Percentiles rank a stretch among this genome's conserved stretches.
These are phyloP conservation scores for Hondaea fermentalgiana DNA, from an alignment of 108 stramenopile genomes.

Conservation along the genomic window DNA sequence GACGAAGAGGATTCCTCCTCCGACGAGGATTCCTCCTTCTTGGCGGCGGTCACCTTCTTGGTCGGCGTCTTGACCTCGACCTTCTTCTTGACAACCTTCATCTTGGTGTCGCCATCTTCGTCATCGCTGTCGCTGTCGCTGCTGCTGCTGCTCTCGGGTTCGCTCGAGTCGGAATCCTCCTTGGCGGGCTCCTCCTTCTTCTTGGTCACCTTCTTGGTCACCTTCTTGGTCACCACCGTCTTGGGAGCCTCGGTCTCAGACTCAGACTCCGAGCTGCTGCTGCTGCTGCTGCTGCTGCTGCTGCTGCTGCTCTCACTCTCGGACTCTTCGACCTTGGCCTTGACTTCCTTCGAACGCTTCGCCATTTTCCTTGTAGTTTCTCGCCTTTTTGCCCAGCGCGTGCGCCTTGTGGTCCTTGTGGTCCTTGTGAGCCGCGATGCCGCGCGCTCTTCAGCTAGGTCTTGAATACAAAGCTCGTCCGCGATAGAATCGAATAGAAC, in stretches of 20 bases:
- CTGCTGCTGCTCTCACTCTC: constrained; percentile 23
- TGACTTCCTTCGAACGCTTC: background rate
- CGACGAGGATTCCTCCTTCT: background rate
- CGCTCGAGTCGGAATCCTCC: background rate
- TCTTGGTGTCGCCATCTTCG: background rate
- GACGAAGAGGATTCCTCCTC: background rate
- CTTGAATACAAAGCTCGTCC: too few relatives aligned
- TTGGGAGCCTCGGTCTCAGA: constrained; percentile 25
- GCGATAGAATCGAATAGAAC: too few relatives aligned
- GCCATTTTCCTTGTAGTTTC: background rate
- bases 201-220: constrained; percentile 16
- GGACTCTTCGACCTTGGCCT: background rate
- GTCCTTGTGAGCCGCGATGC: too few relatives aligned
- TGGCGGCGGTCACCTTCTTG: background rate
- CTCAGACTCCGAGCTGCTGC: constrained; percentile 27
- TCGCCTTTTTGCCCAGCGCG: too few relatives aligned
- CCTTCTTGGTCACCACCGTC: background rate
- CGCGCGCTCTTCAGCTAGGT: too few relatives aligned
- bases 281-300: background rate
- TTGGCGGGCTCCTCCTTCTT: constrained; percentile 23
- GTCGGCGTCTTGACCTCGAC: background rate
- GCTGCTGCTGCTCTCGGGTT: background rate
- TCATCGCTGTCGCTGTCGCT: background rate
- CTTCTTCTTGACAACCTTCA: background rate
- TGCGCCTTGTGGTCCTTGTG: too few relatives aligned